Evolutionary conservation across 2,329 filamentous ascomycete genomes (phyloP).

Genomic region (Scortechinia acanthostroma): DNA sequence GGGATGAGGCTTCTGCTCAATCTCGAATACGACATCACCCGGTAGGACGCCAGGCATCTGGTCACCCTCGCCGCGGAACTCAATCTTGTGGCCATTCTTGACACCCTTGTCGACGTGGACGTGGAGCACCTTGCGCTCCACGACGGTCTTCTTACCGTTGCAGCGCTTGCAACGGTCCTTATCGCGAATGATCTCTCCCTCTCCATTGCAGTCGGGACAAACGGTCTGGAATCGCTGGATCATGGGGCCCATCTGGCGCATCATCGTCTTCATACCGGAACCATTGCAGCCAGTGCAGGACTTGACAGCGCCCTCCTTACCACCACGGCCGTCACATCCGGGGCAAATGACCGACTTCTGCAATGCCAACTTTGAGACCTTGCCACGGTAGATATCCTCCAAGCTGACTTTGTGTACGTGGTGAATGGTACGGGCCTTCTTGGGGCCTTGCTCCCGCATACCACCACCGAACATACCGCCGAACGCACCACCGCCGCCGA

Average conservation of each 20-base stretch:
- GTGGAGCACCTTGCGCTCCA: slow-evolving; percentile 96
- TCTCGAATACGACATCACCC: slow-evolving; percentile 96
- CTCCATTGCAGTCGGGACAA: slow-evolving; percentile 94
- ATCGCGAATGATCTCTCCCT: slow-evolving; percentile 92
- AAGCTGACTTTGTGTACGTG: slow-evolving; percentile 97
- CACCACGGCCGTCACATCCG: slow-evolving; percentile 87
- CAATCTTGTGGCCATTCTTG: slow-evolving; percentile 87
- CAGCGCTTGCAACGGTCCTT: slow-evolving; percentile 97
- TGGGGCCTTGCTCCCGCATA: slow-evolving; percentile 72
- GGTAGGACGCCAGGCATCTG: slow-evolving; percentile 88
- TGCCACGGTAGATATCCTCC: slow-evolving; percentile 96
- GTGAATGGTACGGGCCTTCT: slow-evolving; percentile 88
- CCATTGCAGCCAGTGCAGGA: slow-evolving; percentile 86
- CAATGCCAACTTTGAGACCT: slow-evolving; percentile 92
- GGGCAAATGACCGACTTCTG: slow-evolving; percentile 96
- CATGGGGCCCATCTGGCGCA: slow-evolving; percentile 99
- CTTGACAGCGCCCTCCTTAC: slow-evolving; percentile 96
- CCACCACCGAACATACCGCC: slow-evolving; percentile 70
- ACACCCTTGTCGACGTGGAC: slow-evolving; percentile 96
- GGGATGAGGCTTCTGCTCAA: slow-evolving; percentile 95
- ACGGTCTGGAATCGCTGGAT: slow-evolving; percentile 99
- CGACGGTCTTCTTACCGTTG: slow-evolving; percentile 92
- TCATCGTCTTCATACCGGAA: slow-evolving; percentile 98
- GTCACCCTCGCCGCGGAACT: slow-evolving; percentile 94
- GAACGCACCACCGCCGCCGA: slow-evolving; percentile 66